Conservation (phyloP, 148 eudicot species). For the Pouteria glomerata region DNA sequence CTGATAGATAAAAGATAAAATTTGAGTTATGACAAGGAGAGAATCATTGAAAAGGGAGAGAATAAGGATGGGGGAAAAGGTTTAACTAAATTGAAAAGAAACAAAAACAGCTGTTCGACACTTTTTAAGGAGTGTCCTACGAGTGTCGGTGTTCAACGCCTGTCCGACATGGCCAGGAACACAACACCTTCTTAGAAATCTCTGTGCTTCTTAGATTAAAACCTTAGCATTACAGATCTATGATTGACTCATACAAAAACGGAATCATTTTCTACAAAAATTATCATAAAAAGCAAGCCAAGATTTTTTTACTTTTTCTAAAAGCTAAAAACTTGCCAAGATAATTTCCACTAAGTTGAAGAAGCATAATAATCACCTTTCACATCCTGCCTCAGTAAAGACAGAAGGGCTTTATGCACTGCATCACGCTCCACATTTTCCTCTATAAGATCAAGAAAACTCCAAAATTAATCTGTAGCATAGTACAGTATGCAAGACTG, state of each 20-base stretch:
- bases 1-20: not conserved
- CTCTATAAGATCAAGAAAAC: slow-evolving; percentile 37
- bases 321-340: no score
- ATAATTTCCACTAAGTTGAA: not conserved
- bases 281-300: not conserved
- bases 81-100: not conserved
- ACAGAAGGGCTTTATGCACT: slow-evolving; percentile 87
- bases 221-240: no score
- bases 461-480: not conserved
- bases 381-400: slow-evolving; percentile 92
- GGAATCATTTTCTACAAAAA: no score
- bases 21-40: not conserved
- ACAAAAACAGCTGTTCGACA: slow-evolving; percentile 1
- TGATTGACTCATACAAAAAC: no score
- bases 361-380: slow-evolving; percentile 50
- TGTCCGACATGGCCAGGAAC: no score
- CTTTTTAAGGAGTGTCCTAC: no score
- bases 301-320: no score
- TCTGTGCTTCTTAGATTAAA: no score
- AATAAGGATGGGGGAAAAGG: not conserved
- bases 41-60: not conserved
- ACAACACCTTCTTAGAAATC: no score
- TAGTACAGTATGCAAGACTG: not conserved
- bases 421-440: slow-evolving; percentile 99
- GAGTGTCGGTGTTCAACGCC: no score